These are phyloP conservation scores for Talaromyces marneffei DNA, from an alignment of 2,329 filamentous ascomycete genomes.

Conservation along the genomic window DNA sequence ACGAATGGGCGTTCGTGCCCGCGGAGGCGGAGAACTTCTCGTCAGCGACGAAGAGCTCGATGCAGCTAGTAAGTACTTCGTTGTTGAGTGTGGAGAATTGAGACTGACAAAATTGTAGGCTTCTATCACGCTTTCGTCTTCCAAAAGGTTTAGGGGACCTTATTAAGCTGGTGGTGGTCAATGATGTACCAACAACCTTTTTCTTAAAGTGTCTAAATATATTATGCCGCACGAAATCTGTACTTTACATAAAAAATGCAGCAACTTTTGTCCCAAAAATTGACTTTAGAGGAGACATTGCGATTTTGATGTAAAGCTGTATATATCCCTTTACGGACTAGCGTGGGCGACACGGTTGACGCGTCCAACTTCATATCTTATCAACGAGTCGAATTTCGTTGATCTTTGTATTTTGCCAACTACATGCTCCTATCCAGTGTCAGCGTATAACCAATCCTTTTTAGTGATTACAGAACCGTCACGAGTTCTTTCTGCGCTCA, in stretches of 20 bases:
- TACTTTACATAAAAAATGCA: neutral
- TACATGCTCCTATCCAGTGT: neutral
- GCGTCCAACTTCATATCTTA: neutral
- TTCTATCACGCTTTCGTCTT: constrained; percentile 97
- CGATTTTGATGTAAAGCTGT: neutral
- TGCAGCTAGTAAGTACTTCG: constrained; percentile 56
- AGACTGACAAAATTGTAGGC: constrained; percentile 24
- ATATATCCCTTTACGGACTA: constrained; percentile 29
- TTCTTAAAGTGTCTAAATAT: neutral
- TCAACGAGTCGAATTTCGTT: neutral
- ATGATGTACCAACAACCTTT: neutral
- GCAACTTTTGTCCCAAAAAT: neutral
- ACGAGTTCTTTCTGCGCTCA: too few species aligned
- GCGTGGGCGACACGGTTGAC: constrained; percentile 26
- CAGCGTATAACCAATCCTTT: neutral
- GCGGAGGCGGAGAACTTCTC: constrained; percentile 58
- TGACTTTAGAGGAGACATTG: neutral
- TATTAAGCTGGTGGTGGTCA: neutral
- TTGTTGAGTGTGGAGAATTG: neutral
- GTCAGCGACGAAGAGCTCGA: constrained; percentile 87
- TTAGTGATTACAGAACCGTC: too few species aligned
- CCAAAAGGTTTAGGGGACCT: constrained; percentile 57
- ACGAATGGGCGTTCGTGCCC: constrained; percentile 85
- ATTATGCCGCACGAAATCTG: neutral
- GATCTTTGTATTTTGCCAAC: neutral